Evolutionary conservation across 2,329 filamentous ascomycete species (phyloP).

Genomic region (Penicillium aurantiogriseum): DNA sequence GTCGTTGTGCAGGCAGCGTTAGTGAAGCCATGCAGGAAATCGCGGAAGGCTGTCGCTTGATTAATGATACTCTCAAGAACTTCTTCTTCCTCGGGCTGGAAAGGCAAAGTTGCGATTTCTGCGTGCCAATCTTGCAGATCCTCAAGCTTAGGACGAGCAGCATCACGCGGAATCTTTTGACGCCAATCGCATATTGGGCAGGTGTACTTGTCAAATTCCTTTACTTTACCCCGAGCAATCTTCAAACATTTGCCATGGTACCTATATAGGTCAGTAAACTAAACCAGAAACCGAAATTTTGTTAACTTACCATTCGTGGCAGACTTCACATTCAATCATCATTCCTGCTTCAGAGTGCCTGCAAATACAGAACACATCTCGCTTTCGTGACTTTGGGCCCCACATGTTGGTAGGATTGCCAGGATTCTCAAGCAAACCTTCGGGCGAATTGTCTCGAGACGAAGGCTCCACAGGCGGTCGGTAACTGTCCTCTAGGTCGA

Average conservation of each 20-base stretch:
- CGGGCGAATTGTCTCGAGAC: constrained; percentile 74
- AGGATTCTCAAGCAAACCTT: constrained; percentile 51
- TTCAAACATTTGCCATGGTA: constrained; percentile 98
- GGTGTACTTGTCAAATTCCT: constrained; percentile 97
- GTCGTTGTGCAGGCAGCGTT: constrained; percentile 77
- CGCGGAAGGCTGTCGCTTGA: constrained; percentile 78
- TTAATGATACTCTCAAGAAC: constrained; percentile 82
- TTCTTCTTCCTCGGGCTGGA: constrained; percentile 93
- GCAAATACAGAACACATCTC: constrained; percentile 97
- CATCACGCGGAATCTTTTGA: constrained; percentile 93
- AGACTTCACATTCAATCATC: constrained; percentile 99
- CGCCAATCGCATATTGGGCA: constrained; percentile 98
- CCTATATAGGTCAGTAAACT: constrained; percentile 51
- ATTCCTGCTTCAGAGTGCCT: constrained; percentile 89
- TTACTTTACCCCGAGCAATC: constrained; percentile 94
- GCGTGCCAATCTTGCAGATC: constrained; percentile 81
- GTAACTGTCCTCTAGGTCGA: constrained; percentile 85
- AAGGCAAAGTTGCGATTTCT: constrained; percentile 76
- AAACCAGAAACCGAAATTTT: not conserved
- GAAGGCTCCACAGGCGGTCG: constrained; percentile 87
- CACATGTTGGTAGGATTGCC: constrained; percentile 31
- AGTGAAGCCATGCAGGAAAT: constrained; percentile 76
- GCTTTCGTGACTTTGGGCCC: constrained; percentile 54
- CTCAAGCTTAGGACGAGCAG: constrained; percentile 90
- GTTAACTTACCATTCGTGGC: constrained; percentile 82